Evolutionary conservation across 192 early-diverging fungal genomes (phyloP).

Genomic region (Thoreauomyces humboldtii): DNA sequence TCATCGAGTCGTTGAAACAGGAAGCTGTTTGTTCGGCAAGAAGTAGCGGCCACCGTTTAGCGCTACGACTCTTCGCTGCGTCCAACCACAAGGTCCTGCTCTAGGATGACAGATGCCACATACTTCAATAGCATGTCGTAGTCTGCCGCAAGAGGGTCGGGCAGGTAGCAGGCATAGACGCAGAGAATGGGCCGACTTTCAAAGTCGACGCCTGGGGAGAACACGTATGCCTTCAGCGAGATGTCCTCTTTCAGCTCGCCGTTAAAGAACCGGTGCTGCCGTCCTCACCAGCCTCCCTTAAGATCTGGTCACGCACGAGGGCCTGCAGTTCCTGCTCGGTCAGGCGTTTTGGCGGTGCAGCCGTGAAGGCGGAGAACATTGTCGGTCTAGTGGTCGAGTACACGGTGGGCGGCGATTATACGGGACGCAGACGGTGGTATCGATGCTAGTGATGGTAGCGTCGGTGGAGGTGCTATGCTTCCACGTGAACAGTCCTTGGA

Average conservation of each 20-base stretch:
- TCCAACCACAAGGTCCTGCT: not conserved
- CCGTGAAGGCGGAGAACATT: slow-evolving; percentile 12
- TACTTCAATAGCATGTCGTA: slow-evolving; percentile 83
- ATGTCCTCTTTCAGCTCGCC: not conserved
- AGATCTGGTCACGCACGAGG: slow-evolving; percentile 7
- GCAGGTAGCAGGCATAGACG: slow-evolving; percentile 80
- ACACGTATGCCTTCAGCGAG: not conserved
- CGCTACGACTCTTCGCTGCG: no score
- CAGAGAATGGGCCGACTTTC: slow-evolving; percentile 80
- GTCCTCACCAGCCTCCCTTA: slow-evolving; percentile 8
- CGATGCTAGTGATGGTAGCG: no score
- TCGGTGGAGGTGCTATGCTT: no score
- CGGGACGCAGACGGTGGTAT: no score
- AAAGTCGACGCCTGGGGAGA: slow-evolving; percentile 70
- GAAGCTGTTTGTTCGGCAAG: no score
- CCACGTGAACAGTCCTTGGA: no score
- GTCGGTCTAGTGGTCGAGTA: not conserved
- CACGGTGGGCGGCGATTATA: no score
- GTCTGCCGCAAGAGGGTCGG: slow-evolving; percentile 76
- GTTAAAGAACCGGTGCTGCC: not conserved
- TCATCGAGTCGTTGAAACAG: slow-evolving; percentile 66
- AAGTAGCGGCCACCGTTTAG: no score
- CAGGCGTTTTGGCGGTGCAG: not conserved
- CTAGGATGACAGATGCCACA: not conserved
- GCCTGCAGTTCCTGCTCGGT: not conserved